Percentiles rank a stretch among this genome's conserved stretches.
Evolutionary conservation across 495 filamentous ascomycete species (phyloP).

Genomic region (Trichodelitschia bisporula): DNA sequence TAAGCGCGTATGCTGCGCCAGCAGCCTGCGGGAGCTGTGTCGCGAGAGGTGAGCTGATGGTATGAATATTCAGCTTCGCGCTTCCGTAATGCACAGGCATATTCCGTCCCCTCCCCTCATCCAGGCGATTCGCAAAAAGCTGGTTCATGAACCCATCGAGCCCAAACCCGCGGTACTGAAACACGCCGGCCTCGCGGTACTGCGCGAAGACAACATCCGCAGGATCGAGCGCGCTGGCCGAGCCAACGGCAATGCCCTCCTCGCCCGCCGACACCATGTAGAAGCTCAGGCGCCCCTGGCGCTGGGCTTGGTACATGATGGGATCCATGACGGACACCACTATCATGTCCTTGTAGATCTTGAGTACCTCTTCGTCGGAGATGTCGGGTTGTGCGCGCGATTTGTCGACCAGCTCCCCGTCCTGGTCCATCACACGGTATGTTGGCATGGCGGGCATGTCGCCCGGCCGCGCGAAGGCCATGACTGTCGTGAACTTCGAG

Average conservation of each 20-base stretch:
- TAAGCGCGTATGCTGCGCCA: conserved; percentile 83
- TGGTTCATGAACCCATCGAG: conserved; percentile 85
- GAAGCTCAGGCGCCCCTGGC: conserved; percentile 68
- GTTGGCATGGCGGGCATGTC: conserved; percentile 50
- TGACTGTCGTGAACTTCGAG: conserved; percentile 62
- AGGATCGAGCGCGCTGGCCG: conserved; percentile 52
- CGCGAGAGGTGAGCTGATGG: conserved; percentile 77
- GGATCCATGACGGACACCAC: conserved; percentile 78
- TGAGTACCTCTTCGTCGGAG: conserved; percentile 39
- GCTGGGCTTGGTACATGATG: conserved; percentile 76
- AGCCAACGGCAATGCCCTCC: conserved; percentile 80
- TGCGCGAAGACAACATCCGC: conserved; percentile 84
- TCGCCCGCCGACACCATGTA: conserved; percentile 94
- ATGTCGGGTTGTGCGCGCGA: conserved; percentile 32
- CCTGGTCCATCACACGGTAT: conserved; percentile 65
- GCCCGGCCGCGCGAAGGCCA: conserved; percentile 48
- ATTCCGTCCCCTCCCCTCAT: conserved; percentile 63
- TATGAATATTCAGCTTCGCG: conserved; percentile 60
- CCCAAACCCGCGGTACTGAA: conserved; percentile 71
- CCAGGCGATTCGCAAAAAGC: conserved; percentile 70
- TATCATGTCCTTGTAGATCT: conserved; percentile 42
- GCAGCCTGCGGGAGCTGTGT: conserved; percentile 92
- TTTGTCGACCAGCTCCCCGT: conserved; percentile 58
- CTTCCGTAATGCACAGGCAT: conserved; percentile 98
- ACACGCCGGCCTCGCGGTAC: conserved; percentile 82